A percentile compares a stretch with the other conserved stretches of the same genome.
Conservation (phyloP, 2,329 filamentous ascomycete species). For the Graphiopsis chlorocephala region DNA sequence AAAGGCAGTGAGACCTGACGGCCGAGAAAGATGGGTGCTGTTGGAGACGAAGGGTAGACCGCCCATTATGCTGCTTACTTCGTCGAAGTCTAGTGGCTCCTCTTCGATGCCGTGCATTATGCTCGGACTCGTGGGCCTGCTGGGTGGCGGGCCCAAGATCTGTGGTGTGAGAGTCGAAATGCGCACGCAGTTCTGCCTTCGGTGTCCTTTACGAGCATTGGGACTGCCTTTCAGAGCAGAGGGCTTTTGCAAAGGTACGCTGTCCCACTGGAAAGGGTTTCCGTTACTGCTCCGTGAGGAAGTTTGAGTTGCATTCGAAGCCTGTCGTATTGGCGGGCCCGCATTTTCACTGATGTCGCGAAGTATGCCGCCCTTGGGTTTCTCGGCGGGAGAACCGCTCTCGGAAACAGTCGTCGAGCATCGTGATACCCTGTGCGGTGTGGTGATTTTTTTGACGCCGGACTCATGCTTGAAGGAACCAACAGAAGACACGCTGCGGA, state of each 20-base stretch:
- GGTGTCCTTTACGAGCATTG: conserved; percentile 43
- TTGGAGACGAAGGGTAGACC: conserved; percentile 12
- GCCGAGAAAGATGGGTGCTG: conserved; percentile 16
- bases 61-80: not conserved
- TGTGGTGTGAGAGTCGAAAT: conserved; percentile 44
- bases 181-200: conserved; percentile 45
- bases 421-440: conserved; percentile 33
- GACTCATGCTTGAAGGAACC: conserved; percentile 24
- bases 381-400: conserved; percentile 41
- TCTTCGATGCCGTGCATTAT: conserved; percentile 40
- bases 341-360: conserved; percentile 35
- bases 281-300: conserved; percentile 45
- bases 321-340: conserved; percentile 36
- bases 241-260: conserved; percentile 37
- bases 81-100: conserved; percentile 29
- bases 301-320: conserved; percentile 39
- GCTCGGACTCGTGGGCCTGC: conserved; percentile 36
- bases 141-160: conserved; percentile 39
- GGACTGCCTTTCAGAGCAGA: conserved; percentile 47
- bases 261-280: conserved; percentile 48
- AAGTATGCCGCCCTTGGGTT: conserved; percentile 29
- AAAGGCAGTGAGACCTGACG: conserved; percentile 32
- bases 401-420: conserved; percentile 34
- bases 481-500: conserved; percentile 36
- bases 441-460: conserved; percentile 32